phyloP scores from a whole-genome alignment of 768 basidiomycete genomes.

The Chalciporus chontae region DNA sequence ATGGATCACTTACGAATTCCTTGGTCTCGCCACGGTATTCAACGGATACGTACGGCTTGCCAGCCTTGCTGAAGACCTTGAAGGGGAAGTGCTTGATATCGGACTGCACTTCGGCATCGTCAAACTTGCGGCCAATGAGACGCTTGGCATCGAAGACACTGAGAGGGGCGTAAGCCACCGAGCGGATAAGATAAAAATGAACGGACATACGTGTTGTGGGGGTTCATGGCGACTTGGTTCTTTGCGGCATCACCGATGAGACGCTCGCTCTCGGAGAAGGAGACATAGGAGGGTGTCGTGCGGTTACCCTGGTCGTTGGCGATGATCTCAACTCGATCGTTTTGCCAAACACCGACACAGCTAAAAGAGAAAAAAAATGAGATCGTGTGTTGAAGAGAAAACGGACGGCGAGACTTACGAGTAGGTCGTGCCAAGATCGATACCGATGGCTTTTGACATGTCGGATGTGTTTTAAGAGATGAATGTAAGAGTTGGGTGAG shows the following conservation, averaged over 20 bases:
- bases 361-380: slow-evolving; percentile 37
- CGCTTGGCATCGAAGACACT: slow-evolving; percentile 99
- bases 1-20: slow-evolving; percentile 67
- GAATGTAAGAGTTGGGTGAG: slow-evolving; percentile 8
- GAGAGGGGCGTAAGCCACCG: slow-evolving; percentile 8
- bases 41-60: slow-evolving; percentile 87
- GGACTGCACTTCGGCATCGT: slow-evolving; percentile 78
- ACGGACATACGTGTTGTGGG: slow-evolving; percentile 68
- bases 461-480: slow-evolving; percentile 8
- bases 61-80: slow-evolving; percentile 78
- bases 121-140: slow-evolving; percentile 91
- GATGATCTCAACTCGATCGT: slow-evolving; percentile 98
- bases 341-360: slow-evolving; percentile 99
- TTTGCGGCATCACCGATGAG: slow-evolving; percentile 99
- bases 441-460: slow-evolving; percentile 84
- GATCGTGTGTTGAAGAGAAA: not conserved
- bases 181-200: not conserved
- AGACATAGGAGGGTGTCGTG: slow-evolving; percentile 94
- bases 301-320: slow-evolving; percentile 94
- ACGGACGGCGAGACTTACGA: slow-evolving; percentile 51
- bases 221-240: slow-evolving; percentile 99
- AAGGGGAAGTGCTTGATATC: slow-evolving; percentile 94
- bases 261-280: slow-evolving; percentile 93
- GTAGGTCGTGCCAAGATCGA: slow-evolving; percentile 91
- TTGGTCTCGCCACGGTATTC: slow-evolving; percentile 93